A percentile compares a stretch with the other conserved stretches of the same genome.
Conservation (phyloP, 2,329 filamentous ascomycete species). For the Grosmannia serpens region DNA sequence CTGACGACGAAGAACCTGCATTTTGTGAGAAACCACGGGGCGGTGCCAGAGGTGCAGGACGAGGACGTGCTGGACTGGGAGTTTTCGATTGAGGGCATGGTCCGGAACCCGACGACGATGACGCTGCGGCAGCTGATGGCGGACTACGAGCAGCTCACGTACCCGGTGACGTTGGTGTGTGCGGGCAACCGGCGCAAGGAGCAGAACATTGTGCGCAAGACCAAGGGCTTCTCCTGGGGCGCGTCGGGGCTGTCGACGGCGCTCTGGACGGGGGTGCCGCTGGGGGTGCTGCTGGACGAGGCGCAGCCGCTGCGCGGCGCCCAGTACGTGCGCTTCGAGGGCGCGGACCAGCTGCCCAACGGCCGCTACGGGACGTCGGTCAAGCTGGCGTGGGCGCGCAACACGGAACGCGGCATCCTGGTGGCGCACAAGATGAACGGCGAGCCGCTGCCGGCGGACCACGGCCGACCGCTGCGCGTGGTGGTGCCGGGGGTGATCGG, state of each 20-base stretch:
- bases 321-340: slow-evolving; percentile 82
- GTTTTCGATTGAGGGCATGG: slow-evolving; percentile 72
- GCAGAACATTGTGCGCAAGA: slow-evolving; percentile 82
- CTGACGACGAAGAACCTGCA: slow-evolving; percentile 79
- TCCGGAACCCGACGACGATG: slow-evolving; percentile 63
- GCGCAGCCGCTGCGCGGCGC: slow-evolving; percentile 60
- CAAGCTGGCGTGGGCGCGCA: slow-evolving; percentile 80
- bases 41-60: slow-evolving; percentile 65
- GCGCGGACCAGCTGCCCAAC: slow-evolving; percentile 78
- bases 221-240: slow-evolving; percentile 92
- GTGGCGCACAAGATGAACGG: slow-evolving; percentile 88
- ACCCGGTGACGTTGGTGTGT: slow-evolving; percentile 80
- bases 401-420: slow-evolving; percentile 73
- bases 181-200: slow-evolving; percentile 88
- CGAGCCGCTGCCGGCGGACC: slow-evolving; percentile 66
- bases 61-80: slow-evolving; percentile 67
- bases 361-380: slow-evolving; percentile 81
- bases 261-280: slow-evolving; percentile 72
- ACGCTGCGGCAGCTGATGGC: slow-evolving; percentile 60
- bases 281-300: slow-evolving; percentile 57
- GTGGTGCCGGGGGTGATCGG: slow-evolving; percentile 88
- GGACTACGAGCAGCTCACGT: slow-evolving; percentile 71
- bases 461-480: slow-evolving; percentile 71
- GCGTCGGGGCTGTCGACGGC: slow-evolving; percentile 78
- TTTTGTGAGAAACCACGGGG: slow-evolving; percentile 84